phyloP scores from a whole-genome alignment of 1,284 basidiomycete species.

The Abortiporus biennis region DNA sequence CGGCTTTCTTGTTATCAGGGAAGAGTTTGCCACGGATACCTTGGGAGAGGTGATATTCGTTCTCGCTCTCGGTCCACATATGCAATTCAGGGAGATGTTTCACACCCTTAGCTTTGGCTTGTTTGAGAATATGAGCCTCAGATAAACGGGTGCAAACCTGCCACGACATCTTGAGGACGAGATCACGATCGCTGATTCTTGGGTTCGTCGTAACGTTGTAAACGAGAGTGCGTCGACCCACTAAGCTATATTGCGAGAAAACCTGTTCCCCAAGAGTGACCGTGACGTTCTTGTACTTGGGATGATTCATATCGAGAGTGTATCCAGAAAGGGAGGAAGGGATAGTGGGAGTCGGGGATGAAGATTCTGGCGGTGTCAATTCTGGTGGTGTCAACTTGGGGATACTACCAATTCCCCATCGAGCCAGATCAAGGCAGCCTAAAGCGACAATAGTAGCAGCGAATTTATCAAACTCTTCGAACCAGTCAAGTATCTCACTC shows the following conservation, averaged over 20 bases:
- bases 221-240: constrained; percentile 1
- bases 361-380: not conserved
- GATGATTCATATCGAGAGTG: not conserved
- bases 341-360: not conserved
- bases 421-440: not conserved
- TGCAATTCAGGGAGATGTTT: constrained; percentile 7
- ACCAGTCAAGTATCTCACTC: not conserved
- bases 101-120: not conserved
- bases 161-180: constrained; percentile 6
- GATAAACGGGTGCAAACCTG: not conserved
- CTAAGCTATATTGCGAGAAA: constrained; percentile 5
- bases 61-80: not conserved
- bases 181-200: not conserved
- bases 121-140: not conserved
- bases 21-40: constrained; percentile 1
- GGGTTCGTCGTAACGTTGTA: constrained; percentile 3
- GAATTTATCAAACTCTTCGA: constrained; percentile 7
- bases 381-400: not conserved
- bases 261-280: constrained; percentile 2
- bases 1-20: not conserved
- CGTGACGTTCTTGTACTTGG: not conserved
- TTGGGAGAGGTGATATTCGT: not conserved
- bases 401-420: not conserved
- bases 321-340: not conserved
- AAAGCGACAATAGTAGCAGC: constrained; percentile 6